A percentile compares a stretch with the other conserved stretches of the same genome.
Conservation (phyloP, 2,329 filamentous ascomycete genomes). For the Arachnomyces sp. region DNA sequence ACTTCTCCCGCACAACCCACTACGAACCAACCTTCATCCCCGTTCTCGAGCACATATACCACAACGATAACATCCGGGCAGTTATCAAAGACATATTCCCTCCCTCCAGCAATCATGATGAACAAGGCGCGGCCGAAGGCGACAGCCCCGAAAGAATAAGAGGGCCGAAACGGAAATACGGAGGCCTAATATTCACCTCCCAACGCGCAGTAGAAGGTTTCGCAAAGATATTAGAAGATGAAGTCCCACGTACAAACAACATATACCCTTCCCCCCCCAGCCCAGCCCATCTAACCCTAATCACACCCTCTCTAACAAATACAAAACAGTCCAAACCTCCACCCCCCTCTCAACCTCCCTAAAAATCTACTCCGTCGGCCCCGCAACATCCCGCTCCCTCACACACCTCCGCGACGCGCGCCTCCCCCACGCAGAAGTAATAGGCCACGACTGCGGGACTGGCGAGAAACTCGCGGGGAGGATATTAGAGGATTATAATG, state of each 20-base stretch:
- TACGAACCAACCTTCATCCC: slow-evolving; percentile 37
- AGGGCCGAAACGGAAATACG: slow-evolving; percentile 25
- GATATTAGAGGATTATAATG: slow-evolving; percentile 70
- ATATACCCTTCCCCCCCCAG: slow-evolving; percentile 1
- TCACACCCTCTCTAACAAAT: background rate
- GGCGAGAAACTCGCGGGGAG: slow-evolving; percentile 69
- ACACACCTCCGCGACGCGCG: slow-evolving; percentile 36
- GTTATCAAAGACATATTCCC: slow-evolving; percentile 27
- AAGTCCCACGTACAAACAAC: slow-evolving; percentile 21
- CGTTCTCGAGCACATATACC: slow-evolving; percentile 38
- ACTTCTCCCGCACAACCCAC: slow-evolving; percentile 25
- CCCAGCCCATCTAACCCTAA: background rate
- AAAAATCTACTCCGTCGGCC: slow-evolving; percentile 41
- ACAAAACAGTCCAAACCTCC: slow-evolving; percentile 5
- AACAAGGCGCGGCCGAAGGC: slow-evolving; percentile 17
- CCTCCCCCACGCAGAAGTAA: slow-evolving; percentile 50
- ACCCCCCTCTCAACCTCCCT: slow-evolving; percentile 18
- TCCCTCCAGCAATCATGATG: no score
- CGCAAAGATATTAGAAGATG: slow-evolving; percentile 24
- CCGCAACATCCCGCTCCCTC: slow-evolving; percentile 57
- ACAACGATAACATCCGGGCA: slow-evolving; percentile 25
- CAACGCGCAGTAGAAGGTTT: slow-evolving; percentile 42
- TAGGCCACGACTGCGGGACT: slow-evolving; percentile 75
- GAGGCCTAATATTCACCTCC: slow-evolving; percentile 43
- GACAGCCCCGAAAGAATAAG: slow-evolving; percentile 14